These are phyloP conservation scores for Candida namnaoensis DNA, from an alignment of 805 yeast genomes.

Conservation along the genomic window DNA sequence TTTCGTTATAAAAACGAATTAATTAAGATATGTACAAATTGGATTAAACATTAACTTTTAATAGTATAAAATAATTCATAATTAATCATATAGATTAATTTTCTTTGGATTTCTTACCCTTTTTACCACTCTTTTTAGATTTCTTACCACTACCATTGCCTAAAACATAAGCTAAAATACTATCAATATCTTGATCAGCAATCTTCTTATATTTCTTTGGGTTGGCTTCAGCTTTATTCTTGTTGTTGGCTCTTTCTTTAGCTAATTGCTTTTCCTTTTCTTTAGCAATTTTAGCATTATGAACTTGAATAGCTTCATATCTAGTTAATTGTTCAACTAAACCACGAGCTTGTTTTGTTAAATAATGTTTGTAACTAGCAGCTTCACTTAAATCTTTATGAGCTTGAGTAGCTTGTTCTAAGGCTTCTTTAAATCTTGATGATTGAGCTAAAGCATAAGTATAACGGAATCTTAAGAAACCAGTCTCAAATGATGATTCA, in stretches of 20 bases:
- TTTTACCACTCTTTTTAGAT: conserved; percentile 17
- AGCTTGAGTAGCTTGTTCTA: conserved; percentile 47
- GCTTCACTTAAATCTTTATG: conserved; percentile 43
- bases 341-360: conserved; percentile 58
- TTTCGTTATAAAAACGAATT: no score
- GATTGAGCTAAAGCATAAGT: conserved; percentile 48
- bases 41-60: no score
- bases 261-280: conserved; percentile 21
- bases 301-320: conserved; percentile 36
- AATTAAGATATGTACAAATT: no score
- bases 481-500: conserved; percentile 50
- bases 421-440: conserved; percentile 46
- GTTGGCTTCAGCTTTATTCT: conserved; percentile 17
- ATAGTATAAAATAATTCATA: no score
- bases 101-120: conserved; percentile 9
- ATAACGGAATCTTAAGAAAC: conserved; percentile 58
- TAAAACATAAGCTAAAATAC: conserved; percentile 61
- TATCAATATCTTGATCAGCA: conserved; percentile 62
- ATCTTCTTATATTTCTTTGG: conserved; percentile 37
- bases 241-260: conserved; percentile 14
- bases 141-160: conserved; percentile 31
- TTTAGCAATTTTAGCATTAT: conserved; percentile 26
- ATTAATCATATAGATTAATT: neutral
- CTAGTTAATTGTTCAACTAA: conserved; percentile 52
- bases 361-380: conserved; percentile 60